Conservation (phyloP, 495 filamentous ascomycete species). For the Penicillium parvum region DNA sequence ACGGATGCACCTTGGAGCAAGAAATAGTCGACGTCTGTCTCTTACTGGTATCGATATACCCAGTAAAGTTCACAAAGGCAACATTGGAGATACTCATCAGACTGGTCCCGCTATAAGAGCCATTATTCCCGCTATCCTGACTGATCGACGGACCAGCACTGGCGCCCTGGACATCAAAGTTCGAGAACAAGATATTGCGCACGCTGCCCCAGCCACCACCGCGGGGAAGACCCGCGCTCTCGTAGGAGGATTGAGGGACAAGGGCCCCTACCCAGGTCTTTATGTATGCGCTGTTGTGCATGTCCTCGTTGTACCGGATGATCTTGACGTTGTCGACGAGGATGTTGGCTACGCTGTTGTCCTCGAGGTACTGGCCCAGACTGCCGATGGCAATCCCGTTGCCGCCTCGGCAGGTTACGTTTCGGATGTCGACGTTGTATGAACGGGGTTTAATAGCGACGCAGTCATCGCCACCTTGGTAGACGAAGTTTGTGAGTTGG, state of each 20-base stretch:
- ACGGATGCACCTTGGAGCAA: conserved; percentile 43
- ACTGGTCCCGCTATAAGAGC: conserved; percentile 44
- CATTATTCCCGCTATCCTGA: conserved; percentile 50
- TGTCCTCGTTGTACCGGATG: conserved; percentile 43
- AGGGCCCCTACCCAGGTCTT: conserved; percentile 54
- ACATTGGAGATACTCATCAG: conserved; percentile 49
- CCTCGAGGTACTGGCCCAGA: conserved; percentile 55
- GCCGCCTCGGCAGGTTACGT: conserved; percentile 50
- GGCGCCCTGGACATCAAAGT: conserved; percentile 47
- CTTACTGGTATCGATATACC: conserved; percentile 29
- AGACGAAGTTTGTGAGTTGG: conserved; percentile 49
- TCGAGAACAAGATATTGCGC: conserved; percentile 49
- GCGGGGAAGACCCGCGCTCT: conserved; percentile 42
- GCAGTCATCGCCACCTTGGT: conserved; percentile 57
- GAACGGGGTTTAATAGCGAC: conserved; percentile 55
- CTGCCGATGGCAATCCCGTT: conserved; percentile 56
- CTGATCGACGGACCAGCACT: conserved; percentile 38
- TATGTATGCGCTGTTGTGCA: conserved; percentile 51
- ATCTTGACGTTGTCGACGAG: conserved; percentile 43
- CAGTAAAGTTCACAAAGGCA: conserved; percentile 52
- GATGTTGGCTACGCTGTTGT: conserved; percentile 47
- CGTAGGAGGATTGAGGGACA: conserved; percentile 42
- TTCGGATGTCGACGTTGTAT: conserved; percentile 48
- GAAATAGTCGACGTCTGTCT: conserved; percentile 36
- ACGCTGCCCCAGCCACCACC: conserved; percentile 53